Percentiles rank a stretch among this genome's conserved stretches.
These are phyloP conservation scores for Chalciporus piperatus DNA, from an alignment of 768 basidiomycete genomes.

Conservation along the genomic window DNA sequence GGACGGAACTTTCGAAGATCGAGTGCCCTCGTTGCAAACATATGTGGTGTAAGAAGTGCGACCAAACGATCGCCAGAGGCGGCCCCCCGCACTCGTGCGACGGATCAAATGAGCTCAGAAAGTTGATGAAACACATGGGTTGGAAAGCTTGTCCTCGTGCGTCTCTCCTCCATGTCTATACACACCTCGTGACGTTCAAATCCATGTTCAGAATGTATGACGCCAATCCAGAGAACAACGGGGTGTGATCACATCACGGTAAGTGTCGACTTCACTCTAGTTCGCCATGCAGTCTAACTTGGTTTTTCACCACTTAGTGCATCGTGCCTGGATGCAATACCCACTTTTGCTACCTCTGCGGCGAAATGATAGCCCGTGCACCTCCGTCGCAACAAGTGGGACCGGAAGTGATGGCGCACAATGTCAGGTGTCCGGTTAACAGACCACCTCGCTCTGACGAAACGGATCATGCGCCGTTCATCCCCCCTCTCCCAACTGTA, in stretches of 20 bases:
- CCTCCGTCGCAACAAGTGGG: no score
- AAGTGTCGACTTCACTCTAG: no score
- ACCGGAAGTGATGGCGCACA: no score
- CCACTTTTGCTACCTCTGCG: no score
- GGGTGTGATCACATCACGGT: conserved; percentile 31
- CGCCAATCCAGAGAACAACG: conserved; percentile 14
- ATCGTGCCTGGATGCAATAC: no score
- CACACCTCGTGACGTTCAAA: conserved; percentile 14
- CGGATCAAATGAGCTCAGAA: conserved; percentile 50
- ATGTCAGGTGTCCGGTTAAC: no score
- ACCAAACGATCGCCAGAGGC: conserved; percentile 34
- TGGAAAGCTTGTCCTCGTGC: conserved; percentile 44
- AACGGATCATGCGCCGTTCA: no score
- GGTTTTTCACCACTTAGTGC: no score
- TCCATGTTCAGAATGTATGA: not conserved
- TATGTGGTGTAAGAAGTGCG: conserved; percentile 63
- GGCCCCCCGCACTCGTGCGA: conserved; percentile 58
- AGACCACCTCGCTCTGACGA: no score
- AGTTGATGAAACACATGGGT: conserved; percentile 50
- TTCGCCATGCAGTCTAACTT: no score
- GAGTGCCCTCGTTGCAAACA: conserved; percentile 43
- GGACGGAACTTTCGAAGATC: conserved; percentile 38
- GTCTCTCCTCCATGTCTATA: not conserved
- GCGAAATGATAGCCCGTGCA: no score
- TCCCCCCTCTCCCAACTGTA: no score